These are phyloP conservation scores for Colletotrichum euphorbiae DNA, from an alignment of 2,329 filamentous ascomycete genomes.

Conservation along the genomic window DNA sequence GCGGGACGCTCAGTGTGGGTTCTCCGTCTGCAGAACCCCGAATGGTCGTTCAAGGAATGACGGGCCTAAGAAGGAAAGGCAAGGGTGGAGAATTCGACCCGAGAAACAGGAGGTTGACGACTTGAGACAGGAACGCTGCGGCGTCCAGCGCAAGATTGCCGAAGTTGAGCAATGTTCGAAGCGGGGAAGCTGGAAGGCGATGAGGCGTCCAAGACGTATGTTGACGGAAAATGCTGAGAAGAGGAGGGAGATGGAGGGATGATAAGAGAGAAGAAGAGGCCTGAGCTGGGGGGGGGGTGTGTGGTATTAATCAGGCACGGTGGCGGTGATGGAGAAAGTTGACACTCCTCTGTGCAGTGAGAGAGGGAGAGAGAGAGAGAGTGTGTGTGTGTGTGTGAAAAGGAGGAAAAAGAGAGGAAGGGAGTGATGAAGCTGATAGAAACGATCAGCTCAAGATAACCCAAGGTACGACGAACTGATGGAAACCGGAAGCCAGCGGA, in stretches of 20 bases:
- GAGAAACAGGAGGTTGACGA: constrained; percentile 34
- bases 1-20: constrained; percentile 35
- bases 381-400: constrained; percentile 6
- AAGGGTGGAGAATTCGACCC: constrained; percentile 18
- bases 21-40: constrained; percentile 33
- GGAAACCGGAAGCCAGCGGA: constrained; percentile 33
- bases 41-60: constrained; percentile 32
- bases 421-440: constrained; percentile 38
- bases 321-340: constrained; percentile 33
- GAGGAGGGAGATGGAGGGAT: constrained; percentile 23
- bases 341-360: constrained; percentile 18
- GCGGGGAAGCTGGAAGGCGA: constrained; percentile 22
- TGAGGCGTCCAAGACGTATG: constrained; percentile 18
- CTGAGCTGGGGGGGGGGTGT: constrained; percentile 35
- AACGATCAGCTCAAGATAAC: constrained; percentile 40
- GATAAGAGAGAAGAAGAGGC: constrained; percentile 33
- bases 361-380: not conserved
- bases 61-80: constrained; percentile 5
- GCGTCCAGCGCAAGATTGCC: constrained; percentile 40
- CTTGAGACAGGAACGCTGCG: constrained; percentile 39
- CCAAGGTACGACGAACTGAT: constrained; percentile 41
- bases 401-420: constrained; percentile 8
- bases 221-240: constrained; percentile 10
- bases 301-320: constrained; percentile 36
- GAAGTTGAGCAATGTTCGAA: constrained; percentile 38